phyloP scores from a whole-genome alignment of 805 yeast genomes.

The Brettanomyces custersianus region DNA sequence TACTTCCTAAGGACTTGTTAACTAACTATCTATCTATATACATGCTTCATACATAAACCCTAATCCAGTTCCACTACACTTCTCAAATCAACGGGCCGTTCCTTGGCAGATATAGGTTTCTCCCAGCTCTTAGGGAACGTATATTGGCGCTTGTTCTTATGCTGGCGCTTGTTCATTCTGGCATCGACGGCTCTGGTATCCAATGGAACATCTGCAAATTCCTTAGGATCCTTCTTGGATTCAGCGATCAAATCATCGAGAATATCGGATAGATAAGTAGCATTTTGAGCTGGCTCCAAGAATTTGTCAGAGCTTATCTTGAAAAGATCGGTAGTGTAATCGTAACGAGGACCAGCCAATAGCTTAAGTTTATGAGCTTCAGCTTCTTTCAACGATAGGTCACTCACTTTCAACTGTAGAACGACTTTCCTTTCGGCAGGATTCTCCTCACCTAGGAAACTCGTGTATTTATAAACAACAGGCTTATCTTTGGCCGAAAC shows the following conservation, averaged over 20 bases:
- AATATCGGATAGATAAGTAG: conserved; percentile 58
- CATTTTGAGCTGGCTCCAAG: conserved; percentile 79
- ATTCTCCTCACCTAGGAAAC: conserved; percentile 63
- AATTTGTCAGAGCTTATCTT: conserved; percentile 58
- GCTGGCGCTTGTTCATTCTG: conserved; percentile 30
- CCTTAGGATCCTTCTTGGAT: conserved; percentile 50
- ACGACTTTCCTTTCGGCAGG: conserved; percentile 67
- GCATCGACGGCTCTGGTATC: conserved; percentile 62
- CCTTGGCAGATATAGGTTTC: conserved; percentile 64
- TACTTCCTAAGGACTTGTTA: too few species aligned
- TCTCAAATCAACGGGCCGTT: conserved; percentile 25
- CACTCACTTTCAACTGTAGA: conserved; percentile 41
- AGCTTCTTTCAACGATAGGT: conserved; percentile 41
- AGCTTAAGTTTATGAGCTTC: conserved; percentile 70
- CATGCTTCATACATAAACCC: too few species aligned
- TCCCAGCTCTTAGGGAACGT: conserved; percentile 77
- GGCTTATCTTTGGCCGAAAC: conserved; percentile 37
- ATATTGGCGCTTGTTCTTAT: conserved; percentile 30
- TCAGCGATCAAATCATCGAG: conserved; percentile 53
- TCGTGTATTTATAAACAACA: conserved; percentile 60
- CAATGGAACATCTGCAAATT: conserved; percentile 71
- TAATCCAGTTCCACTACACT: conserved; percentile 16
- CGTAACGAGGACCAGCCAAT: conserved; percentile 70
- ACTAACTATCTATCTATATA: too few species aligned
- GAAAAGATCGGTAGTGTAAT: conserved; percentile 48